These are phyloP conservation scores for Saururus chinensis DNA, from an alignment of 164 flowering plant genomes.

Conservation along the genomic window DNA sequence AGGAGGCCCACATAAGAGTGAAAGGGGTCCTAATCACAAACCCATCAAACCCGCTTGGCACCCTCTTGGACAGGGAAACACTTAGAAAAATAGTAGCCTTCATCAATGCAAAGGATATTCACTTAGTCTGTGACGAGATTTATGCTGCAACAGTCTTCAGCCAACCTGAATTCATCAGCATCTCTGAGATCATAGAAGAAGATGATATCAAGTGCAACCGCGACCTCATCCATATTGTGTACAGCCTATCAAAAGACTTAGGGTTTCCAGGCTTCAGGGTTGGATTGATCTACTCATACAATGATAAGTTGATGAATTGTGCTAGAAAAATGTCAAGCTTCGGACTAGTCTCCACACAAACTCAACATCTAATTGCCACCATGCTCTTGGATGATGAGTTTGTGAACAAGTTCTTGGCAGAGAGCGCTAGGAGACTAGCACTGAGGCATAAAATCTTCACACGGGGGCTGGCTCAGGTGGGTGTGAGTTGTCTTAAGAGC, in stretches of 20 bases:
- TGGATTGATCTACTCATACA: conserved; percentile 56
- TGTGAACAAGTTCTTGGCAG: conserved; percentile 25
- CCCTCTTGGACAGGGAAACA: conserved; percentile 25
- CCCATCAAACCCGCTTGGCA: conserved; percentile 85
- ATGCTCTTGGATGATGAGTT: conserved; percentile 58
- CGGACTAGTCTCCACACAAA: conserved; percentile 51
- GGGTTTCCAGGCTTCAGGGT: conserved; percentile 69
- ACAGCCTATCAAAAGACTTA: conserved; percentile 75
- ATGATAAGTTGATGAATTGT: conserved; percentile 43
- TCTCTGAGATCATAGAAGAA: conserved; percentile 42
- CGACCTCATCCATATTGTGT: conserved; percentile 60
- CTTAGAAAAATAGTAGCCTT: conserved; percentile 44
- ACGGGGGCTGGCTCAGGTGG: conserved; percentile 11
- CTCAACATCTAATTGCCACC: conserved; percentile 43
- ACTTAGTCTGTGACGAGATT: conserved; percentile 66
- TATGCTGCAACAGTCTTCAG: conserved; percentile 61
- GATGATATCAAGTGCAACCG: conserved; percentile 29
- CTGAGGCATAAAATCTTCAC: conserved; percentile 12
- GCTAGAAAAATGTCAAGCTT: conserved; percentile 57
- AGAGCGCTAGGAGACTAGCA: conserved; percentile 28
- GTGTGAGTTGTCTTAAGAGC: conserved; percentile 49
- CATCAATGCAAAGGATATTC: conserved; percentile 68
- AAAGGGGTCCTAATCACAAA: conserved; percentile 67
- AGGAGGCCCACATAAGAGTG: conserved; percentile 38
- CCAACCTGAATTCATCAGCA: conserved; percentile 48